A percentile compares a stretch with the other conserved stretches of the same genome.
Evolutionary conservation across 2,329 filamentous ascomycete genomes (phyloP).

Genomic region (Alternaria arbusti): DNA sequence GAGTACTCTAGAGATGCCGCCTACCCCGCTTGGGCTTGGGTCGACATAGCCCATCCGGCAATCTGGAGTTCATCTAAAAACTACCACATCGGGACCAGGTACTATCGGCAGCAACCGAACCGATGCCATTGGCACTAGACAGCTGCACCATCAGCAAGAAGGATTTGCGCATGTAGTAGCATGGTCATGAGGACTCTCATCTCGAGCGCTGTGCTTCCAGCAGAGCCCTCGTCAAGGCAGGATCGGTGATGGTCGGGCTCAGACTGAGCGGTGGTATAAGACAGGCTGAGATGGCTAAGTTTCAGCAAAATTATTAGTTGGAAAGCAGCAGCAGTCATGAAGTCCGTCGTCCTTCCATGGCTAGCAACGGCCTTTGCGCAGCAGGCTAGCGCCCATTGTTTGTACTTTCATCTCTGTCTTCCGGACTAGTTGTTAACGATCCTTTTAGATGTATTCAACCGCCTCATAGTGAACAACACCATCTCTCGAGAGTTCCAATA

Average conservation of each 20-base stretch:
- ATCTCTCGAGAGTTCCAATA: conserved; percentile 26
- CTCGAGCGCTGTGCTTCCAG: neutral
- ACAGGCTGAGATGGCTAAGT: neutral
- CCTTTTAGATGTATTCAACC: conserved; percentile 20
- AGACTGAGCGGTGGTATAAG: neutral
- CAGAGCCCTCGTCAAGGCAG: neutral
- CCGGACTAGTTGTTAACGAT: neutral
- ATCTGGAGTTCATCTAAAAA: conserved; percentile 12
- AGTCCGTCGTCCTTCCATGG: neutral
- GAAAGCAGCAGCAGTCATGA: neutral
- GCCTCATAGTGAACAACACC: conserved; percentile 26
- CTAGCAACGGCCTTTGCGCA: neutral
- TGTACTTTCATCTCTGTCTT: neutral
- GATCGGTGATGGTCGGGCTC: neutral
- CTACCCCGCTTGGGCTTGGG: neutral
- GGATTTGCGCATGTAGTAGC: neutral
- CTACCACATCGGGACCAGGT: neutral
- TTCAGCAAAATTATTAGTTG: neutral
- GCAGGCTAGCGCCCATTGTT: neutral
- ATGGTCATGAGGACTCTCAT: neutral
- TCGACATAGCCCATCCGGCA: conserved; percentile 7
- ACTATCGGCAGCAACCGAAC: neutral
- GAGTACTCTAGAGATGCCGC: neutral
- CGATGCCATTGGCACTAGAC: neutral
- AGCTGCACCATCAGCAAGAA: neutral